Conservation (phyloP, 805 yeast genomes). For the Metschnikowia baotianmanensis region DNA sequence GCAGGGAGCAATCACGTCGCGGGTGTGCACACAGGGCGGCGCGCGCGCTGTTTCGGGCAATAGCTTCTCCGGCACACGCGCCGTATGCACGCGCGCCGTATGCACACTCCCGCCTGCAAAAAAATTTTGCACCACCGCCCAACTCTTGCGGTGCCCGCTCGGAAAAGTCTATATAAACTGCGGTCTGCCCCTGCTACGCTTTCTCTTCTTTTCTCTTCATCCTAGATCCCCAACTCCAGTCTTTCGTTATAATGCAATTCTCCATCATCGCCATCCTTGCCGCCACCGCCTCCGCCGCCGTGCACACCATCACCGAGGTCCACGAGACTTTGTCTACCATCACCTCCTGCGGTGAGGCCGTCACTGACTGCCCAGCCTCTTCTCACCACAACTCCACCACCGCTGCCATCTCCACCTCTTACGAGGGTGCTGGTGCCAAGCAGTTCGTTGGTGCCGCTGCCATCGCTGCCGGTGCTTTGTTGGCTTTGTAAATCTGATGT, state of each 20-base stretch:
- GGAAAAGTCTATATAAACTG: conserved; percentile 11
- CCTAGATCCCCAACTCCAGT: conserved; percentile 28
- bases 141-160: background rate
- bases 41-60: background rate
- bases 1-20: background rate
- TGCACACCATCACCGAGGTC: conserved; percentile 30
- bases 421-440: conserved; percentile 35
- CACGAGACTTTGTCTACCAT: conserved; percentile 43
- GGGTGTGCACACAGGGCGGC: background rate
- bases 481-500: conserved; percentile 27
- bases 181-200: conserved; percentile 8
- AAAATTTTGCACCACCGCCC: too few relatives aligned
- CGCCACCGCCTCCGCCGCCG: conserved; percentile 37
- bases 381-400: conserved; percentile 19
- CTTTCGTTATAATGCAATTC: conserved; percentile 45
- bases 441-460: conserved; percentile 45
- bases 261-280: conserved; percentile 36
- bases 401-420: conserved; percentile 32
- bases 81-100: background rate
- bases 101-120: background rate
- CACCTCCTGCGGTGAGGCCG: conserved; percentile 44
- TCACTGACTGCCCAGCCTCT: conserved; percentile 48
- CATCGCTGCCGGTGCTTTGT: conserved; percentile 48
- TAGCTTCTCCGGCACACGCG: background rate
- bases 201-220: conserved; percentile 15